Percentiles rank a stretch among this genome's conserved stretches.
Evolutionary conservation across 1,284 basidiomycete genomes (phyloP).

Genomic region (Amylostereum areolatum): DNA sequence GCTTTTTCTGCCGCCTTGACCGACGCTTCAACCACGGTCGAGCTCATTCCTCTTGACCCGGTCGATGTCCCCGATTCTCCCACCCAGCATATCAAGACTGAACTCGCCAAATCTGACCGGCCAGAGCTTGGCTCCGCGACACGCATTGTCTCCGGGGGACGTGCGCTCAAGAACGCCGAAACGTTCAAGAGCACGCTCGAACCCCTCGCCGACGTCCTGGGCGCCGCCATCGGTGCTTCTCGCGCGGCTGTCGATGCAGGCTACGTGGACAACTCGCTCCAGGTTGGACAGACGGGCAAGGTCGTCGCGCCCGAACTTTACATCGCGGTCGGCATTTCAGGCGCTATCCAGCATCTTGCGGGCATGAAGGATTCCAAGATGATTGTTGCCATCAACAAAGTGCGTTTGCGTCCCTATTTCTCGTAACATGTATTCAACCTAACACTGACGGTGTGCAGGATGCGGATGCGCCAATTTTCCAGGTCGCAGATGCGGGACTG

Average conservation of each 20-base stretch:
- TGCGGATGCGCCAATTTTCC: slow-evolving; percentile 98
- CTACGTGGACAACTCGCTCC: slow-evolving; percentile 96
- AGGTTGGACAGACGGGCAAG: slow-evolving; percentile 99
- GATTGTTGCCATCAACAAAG: slow-evolving; percentile 99
- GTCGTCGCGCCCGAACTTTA: slow-evolving; percentile 94
- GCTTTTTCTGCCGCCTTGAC: slow-evolving; percentile 76
- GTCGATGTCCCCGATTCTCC: slow-evolving; percentile 56
- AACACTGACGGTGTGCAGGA: slow-evolving; percentile 65
- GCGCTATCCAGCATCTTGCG: slow-evolving; percentile 97
- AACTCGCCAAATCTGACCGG: slow-evolving; percentile 86
- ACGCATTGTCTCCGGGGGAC: slow-evolving; percentile 91
- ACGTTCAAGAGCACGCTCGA: slow-evolving; percentile 87
- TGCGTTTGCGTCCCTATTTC: slow-evolving; percentile 19
- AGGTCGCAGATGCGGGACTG: slow-evolving; percentile 94
- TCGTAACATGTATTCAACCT: slow-evolving; percentile 6
- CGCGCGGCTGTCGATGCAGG: slow-evolving; percentile 98
- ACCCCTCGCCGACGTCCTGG: slow-evolving; percentile 89
- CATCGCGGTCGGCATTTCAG: slow-evolving; percentile 94
- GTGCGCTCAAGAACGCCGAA: slow-evolving; percentile 93
- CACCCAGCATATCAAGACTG: slow-evolving; percentile 80
- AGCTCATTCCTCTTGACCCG: slow-evolving; percentile 63
- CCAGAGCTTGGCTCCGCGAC: slow-evolving; percentile 89
- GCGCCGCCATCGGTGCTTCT: slow-evolving; percentile 95
- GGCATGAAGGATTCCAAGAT: slow-evolving; percentile 99
- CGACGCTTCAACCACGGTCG: slow-evolving; percentile 45